Evolutionary conservation across 2,329 filamentous ascomycete species (phyloP).

Genomic region (Saccharata proteae): DNA sequence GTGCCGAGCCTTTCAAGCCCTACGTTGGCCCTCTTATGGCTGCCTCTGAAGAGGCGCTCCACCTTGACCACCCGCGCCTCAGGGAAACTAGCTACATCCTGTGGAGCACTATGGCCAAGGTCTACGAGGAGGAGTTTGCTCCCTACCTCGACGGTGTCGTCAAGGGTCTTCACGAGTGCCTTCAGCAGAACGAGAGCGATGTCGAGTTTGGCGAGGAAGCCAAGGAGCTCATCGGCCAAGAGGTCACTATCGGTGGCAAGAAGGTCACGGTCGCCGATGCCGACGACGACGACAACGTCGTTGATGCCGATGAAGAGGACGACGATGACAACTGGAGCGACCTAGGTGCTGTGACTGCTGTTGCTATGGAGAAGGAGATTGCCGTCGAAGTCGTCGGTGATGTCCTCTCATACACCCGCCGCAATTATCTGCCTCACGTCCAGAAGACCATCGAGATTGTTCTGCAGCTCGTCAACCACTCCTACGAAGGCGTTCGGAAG

Average conservation of each 20-base stretch:
- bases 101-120: conserved; percentile 88
- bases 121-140: conserved; percentile 75
- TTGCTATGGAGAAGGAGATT: conserved; percentile 94
- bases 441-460: conserved; percentile 78
- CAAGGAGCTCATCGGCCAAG: conserved; percentile 60
- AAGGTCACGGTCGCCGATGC: conserved; percentile 68
- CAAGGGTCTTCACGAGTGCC: conserved; percentile 68
- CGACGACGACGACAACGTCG: conserved; percentile 45
- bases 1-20: conserved; percentile 73
- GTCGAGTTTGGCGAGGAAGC: conserved; percentile 64
- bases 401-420: conserved; percentile 75
- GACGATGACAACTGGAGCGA: conserved; percentile 79
- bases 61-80: conserved; percentile 78
- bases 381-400: conserved; percentile 91
- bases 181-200: conserved; percentile 80
- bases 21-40: conserved; percentile 86
- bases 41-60: conserved; percentile 80
- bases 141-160: conserved; percentile 69
- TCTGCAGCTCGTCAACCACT: conserved; percentile 71
- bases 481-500: conserved; percentile 88
- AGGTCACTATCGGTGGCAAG: conserved; percentile 68
- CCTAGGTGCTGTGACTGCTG: conserved; percentile 70
- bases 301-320: conserved; percentile 47
- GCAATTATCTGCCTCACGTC: conserved; percentile 70
- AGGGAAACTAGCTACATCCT: conserved; percentile 96